Percentiles rank a stretch among this genome's conserved stretches.
phyloP scores from a whole-genome alignment of 176 grass and related monocot species.

The Carex parvula region DNA sequence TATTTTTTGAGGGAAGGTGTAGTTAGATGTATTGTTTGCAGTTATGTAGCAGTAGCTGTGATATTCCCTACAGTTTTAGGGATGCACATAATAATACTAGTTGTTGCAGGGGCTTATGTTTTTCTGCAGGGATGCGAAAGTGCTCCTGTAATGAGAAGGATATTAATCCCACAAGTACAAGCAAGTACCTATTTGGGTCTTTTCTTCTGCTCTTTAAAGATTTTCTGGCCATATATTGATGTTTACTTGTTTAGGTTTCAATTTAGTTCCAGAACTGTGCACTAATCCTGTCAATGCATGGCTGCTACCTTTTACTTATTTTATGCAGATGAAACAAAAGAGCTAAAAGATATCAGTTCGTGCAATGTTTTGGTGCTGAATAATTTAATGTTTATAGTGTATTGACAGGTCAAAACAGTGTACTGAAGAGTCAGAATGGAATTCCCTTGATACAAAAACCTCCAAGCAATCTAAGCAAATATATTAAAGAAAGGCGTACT shows the following conservation, averaged over 20 bases:
- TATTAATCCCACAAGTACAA: neutral
- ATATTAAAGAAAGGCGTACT: neutral
- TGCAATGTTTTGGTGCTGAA: slow-evolving; percentile 50
- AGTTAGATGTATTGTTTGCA: neutral
- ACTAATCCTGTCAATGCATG: neutral
- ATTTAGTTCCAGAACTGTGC: slow-evolving; percentile 1
- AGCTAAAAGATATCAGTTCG: neutral
- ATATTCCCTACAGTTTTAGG: neutral
- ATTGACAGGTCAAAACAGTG: slow-evolving; percentile 71
- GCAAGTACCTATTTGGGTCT: neutral
- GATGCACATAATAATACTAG: neutral
- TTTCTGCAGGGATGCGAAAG: neutral
- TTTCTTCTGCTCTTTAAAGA: neutral
- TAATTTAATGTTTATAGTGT: slow-evolving; percentile 96
- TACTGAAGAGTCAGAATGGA: slow-evolving; percentile 50
- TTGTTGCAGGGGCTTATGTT: neutral
- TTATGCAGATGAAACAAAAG: neutral
- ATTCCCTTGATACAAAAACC: slow-evolving; percentile 41
- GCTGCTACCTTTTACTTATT: neutral
- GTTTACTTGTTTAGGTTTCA: neutral
- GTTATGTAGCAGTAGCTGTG: neutral
- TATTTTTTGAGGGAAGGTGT: neutral
- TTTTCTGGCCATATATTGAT: neutral
- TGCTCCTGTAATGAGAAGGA: neutral
- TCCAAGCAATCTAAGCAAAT: neutral